Base-by-base conservation (phyloP, 129 eudicot species). In the Flaveria linearis region DNA sequence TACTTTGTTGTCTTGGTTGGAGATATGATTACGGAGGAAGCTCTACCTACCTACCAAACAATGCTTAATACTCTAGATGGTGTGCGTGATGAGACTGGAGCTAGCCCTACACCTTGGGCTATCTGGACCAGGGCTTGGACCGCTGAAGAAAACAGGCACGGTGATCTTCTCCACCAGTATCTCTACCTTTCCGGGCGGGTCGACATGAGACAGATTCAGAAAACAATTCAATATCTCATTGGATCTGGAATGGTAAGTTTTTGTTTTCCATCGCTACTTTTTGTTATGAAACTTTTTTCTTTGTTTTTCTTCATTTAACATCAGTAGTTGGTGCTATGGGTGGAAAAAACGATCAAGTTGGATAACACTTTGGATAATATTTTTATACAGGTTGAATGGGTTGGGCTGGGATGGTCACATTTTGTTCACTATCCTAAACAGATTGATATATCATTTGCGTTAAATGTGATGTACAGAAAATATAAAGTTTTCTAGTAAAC, bases 71-170 rank as follows among this genome's bases (percentile, higher is more conserved):
- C 97, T 26, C 75, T 88, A 36, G 97, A 93, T 74, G 98, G 98
- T 49, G 97, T 93, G 60, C 74, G 96, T 0, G 98, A 93, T 78
- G 98, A 93, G 68, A 93, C 98, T 0, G 98, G 98, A 15, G 97
- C 98, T 5, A 93, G 97, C 76, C 87, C 74, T 53, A 85, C 96
- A 68, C 81, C 97, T n/a, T 93, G 98, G 98, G 98, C 92, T 16
- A 57, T 88, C 4, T 93, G 98, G 98, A 88, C 92, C 0, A 73
- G 98, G 84, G 97, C 98, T 41, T 93, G 98, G 98, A 93, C 98
- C 3, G 98, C 98, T 62, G 98, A 93, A 82, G 98, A 93, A 78
- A 93, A 93, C 61, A 86, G 98, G 84, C 98, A 93, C 20, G 98
- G 98, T 56, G 98, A 93, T 42, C 98, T 93, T 75, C 86, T 93